phyloP scores from a whole-genome alignment of 2,329 filamentous ascomycete genomes.

The Fusarium burgessii region DNA sequence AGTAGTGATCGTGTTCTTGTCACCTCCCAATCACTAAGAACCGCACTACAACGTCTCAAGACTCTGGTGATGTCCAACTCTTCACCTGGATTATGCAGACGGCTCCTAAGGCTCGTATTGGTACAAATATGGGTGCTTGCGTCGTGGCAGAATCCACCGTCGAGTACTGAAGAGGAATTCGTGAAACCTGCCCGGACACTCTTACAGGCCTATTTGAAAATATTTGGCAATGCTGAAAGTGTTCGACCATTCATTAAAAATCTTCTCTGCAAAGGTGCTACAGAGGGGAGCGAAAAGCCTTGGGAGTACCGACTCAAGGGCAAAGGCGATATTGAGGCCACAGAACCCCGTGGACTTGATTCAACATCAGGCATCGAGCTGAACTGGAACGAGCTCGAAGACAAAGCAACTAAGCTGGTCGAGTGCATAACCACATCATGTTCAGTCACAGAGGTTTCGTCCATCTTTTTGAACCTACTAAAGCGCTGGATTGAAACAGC shows the following conservation, averaged over 20 bases:
- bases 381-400: constrained; percentile 60
- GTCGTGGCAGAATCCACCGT: constrained; percentile 59
- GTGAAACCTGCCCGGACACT: constrained; percentile 62
- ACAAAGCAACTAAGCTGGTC: constrained; percentile 62
- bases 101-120: constrained; percentile 69
- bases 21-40: constrained; percentile 59
- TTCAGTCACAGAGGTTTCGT: constrained; percentile 67
- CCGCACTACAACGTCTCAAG: constrained; percentile 66
- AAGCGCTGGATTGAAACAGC: constrained; percentile 65
- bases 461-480: constrained; percentile 71
- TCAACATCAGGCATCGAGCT: constrained; percentile 45
- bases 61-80: constrained; percentile 72
- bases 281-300: constrained; percentile 42
- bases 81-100: constrained; percentile 72
- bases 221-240: constrained; percentile 65
- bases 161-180: constrained; percentile 54
- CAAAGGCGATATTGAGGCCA: constrained; percentile 65
- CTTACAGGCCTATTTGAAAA: constrained; percentile 67
- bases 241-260: constrained; percentile 64
- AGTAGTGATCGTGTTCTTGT: constrained; percentile 60
- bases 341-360: constrained; percentile 46
- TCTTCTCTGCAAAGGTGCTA: constrained; percentile 66
- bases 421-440: constrained; percentile 62
- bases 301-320: constrained; percentile 66
- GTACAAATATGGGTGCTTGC: constrained; percentile 73